These are phyloP conservation scores for Paracoccidioides brasiliensis DNA, from an alignment of 2,329 filamentous ascomycete species.

Conservation along the genomic window DNA sequence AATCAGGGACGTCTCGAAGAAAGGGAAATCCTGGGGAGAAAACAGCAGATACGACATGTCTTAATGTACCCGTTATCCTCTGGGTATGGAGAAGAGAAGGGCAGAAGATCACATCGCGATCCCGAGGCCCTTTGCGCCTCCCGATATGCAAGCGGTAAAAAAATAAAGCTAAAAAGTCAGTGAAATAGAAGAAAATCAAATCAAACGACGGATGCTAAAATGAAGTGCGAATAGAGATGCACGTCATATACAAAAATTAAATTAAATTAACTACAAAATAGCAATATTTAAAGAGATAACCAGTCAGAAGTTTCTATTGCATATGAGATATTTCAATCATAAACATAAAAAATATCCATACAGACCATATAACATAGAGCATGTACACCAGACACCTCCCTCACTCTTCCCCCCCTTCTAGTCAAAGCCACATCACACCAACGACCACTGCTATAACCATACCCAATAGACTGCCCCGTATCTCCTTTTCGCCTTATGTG, in stretches of 20 bases:
- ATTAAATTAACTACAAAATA: neutral
- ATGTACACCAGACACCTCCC: neutral
- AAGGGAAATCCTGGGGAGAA: too few relatives aligned
- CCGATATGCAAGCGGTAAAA: too few relatives aligned
- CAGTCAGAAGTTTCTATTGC: too few relatives aligned
- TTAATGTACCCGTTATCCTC: too few relatives aligned
- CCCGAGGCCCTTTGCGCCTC: neutral
- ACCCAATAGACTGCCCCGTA: constrained; percentile 3
- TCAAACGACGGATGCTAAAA: neutral
- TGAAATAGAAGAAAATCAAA: neutral
- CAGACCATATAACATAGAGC: neutral
- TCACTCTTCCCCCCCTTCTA: neutral
- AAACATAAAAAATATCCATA: neutral
- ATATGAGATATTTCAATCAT: neutral
- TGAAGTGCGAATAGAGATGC: neutral
- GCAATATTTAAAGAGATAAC: too few relatives aligned
- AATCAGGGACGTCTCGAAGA: too few relatives aligned
- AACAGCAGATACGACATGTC: too few relatives aligned
- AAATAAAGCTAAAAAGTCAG: neutral
- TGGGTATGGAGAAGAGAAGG: neutral
- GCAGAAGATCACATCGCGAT: neutral
- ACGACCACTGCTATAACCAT: constrained; percentile 2
- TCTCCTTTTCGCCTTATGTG: neutral
- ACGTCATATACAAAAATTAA: neutral
- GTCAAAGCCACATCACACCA: constrained; percentile 2